Conservation (phyloP, 306 rosid genomes). For the Glycine tomentella region DNA sequence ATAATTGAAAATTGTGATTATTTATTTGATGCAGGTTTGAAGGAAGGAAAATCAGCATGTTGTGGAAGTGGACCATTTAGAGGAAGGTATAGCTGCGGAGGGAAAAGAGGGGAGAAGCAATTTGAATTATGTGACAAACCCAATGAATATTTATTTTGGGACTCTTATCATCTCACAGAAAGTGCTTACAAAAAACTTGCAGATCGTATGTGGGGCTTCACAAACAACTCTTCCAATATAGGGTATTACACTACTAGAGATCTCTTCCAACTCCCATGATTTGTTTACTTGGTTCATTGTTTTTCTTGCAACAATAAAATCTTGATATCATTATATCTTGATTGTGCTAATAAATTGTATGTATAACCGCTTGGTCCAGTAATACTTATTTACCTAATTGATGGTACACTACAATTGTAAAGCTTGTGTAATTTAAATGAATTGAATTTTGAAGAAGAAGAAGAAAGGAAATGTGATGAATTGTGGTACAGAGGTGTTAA, state of each 20-base stretch:
- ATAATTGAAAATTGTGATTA: neutral
- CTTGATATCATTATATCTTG: neutral
- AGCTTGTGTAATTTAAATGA: neutral
- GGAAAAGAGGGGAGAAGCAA: conserved; percentile 68
- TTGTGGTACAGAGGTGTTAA: neutral
- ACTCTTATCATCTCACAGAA: conserved; percentile 83
- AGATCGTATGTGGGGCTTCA: conserved; percentile 61
- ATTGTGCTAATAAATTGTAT: too few relatives aligned
- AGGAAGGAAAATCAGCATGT: conserved; percentile 81
- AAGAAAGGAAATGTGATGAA: too few relatives aligned
- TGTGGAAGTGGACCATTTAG: conserved; percentile 77
- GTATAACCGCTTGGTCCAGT: neutral
- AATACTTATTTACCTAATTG: neutral
- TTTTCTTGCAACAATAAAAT: too few relatives aligned
- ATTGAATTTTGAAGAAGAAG: neutral
- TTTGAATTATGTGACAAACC: conserved; percentile 70
- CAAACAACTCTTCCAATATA: conserved; percentile 27
- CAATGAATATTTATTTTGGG: conserved; percentile 73
- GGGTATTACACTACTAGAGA: conserved; percentile 55
- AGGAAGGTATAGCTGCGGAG: conserved; percentile 84
- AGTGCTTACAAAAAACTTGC: conserved; percentile 70
- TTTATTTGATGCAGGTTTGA: conserved; percentile 60
- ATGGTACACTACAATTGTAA: neutral
- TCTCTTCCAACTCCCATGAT: conserved; percentile 59
- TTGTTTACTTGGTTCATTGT: neutral